Base-by-base conservation (phyloP, 352 stramenopile species). In the Phytophthora gonapodyides region DNA sequence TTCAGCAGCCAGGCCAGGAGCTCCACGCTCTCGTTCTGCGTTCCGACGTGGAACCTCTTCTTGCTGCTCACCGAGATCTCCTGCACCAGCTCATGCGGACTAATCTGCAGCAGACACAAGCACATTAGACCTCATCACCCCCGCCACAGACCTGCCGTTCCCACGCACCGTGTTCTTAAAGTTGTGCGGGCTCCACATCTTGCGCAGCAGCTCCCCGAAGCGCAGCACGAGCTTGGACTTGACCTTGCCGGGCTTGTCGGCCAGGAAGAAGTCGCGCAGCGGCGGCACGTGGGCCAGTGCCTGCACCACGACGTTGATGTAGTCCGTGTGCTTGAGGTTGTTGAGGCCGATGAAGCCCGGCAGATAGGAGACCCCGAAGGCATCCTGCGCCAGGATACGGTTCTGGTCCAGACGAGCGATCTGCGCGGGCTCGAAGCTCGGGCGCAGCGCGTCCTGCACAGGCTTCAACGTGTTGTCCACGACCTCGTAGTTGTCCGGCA, bases 401-500 rank as follows among this genome's bases (percentile, higher is more conserved):
- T 98, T 98, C 35, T 74, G 64, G 68, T 99, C 97, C 10, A 99
- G 67, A 45, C 60, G 58, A n/a, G 68, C 57, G 54, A 99, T 95
- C 55, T 96, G 72, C 9, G 71, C 47, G 1, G 57, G 31, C 17
- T 89, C 82, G 69, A 99, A 99, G 2, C 61, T 75, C 5, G 97
- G 97, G 35, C 97, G 81, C 34, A 99, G 75, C 15, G 96, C 97
- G 21, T 89, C 70, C 64, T 95, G 91, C 74, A 99, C 98, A 58
- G 98, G 93, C 42, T 91, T 76, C 35, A 99, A 80, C 27, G 92
- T 98, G 42, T 89, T 83, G 74, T 99, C 97, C 2, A 96, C 67
- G 43, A 99, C 98, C 70, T 99, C 95, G 74, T 99, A 99, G 62
- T 98, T 97, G 67, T 99, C 98, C 24, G 97, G 97, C 8, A 99